Conservation (phyloP, 805 yeast species). For the Ogataea zsoltii region DNA sequence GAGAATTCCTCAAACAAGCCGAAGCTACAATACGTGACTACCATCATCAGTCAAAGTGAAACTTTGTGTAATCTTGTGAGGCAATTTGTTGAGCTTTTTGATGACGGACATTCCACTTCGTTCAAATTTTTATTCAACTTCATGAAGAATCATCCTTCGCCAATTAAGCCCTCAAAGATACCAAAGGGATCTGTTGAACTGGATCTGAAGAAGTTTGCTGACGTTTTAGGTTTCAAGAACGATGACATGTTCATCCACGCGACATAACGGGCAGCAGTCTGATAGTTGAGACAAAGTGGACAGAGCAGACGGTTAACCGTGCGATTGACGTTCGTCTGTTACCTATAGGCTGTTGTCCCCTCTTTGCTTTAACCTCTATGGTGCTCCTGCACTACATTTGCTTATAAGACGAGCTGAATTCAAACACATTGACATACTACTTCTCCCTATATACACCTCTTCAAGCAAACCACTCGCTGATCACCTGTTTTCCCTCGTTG, state of each 20-base stretch:
- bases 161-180: constrained; percentile 35
- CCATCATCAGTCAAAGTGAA: constrained; percentile 27
- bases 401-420: too few relatives aligned
- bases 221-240: constrained; percentile 11
- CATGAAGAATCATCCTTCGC: constrained; percentile 34
- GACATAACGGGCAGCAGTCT: too few relatives aligned
- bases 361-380: background rate
- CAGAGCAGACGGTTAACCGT: background rate
- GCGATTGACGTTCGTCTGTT: background rate
- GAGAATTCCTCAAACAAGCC: constrained; percentile 11
- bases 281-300: too few relatives aligned
- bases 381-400: background rate
- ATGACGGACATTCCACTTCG: constrained; percentile 32
- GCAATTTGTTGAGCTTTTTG: constrained; percentile 35
- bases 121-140: constrained; percentile 30
- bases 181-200: constrained; percentile 29
- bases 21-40: constrained; percentile 16
- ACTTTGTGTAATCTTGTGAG: constrained; percentile 31
- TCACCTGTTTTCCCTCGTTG: constrained; percentile 57
- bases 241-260: constrained; percentile 9
- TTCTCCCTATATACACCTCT: background rate
- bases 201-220: constrained; percentile 22
- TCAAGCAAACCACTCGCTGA: constrained; percentile 35
- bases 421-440: too few relatives aligned
- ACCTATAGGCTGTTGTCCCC: background rate